phyloP scores from a whole-genome alignment of 176 grass and related monocot genomes.

The Triticum timopheevii region DNA sequence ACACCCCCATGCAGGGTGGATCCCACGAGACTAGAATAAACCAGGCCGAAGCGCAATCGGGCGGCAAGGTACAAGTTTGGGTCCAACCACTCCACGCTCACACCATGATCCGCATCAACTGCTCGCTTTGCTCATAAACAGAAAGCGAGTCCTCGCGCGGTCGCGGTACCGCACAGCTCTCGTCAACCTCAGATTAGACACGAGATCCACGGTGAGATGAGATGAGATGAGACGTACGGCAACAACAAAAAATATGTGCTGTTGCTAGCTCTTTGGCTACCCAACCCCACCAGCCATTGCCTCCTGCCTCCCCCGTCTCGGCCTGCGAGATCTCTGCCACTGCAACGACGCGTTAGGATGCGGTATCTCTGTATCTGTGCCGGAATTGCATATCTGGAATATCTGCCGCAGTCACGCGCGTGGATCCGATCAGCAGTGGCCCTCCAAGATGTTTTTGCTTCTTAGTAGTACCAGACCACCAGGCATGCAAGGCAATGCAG shows the following conservation, averaged over 20 bases:
- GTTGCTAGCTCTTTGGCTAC: not conserved
- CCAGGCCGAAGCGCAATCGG: not conserved
- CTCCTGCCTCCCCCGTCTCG: not conserved
- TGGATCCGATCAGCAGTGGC: not conserved
- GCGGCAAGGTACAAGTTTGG: not conserved
- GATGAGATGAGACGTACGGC: not conserved
- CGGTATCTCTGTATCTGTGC: not conserved
- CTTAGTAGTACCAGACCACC: too few relatives aligned
- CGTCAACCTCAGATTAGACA: conserved; percentile 12
- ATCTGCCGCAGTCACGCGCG: not conserved
- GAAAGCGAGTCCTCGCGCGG: not conserved
- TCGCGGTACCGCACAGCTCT: not conserved
- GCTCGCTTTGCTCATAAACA: not conserved
- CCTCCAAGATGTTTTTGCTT: not conserved
- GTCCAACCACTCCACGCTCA: not conserved
- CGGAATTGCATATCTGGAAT: not conserved
- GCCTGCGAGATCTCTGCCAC: not conserved
- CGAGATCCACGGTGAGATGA: conserved; percentile 10
- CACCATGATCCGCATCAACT: not conserved
- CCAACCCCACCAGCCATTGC: not conserved
- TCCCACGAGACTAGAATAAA: not conserved
- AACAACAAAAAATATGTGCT: not conserved
- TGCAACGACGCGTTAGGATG: not conserved
- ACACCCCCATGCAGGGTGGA: not conserved
- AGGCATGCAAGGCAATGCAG: not conserved